Base-by-base conservation (phyloP, 129 eudicot species). In the Artemisia annua region DNA sequence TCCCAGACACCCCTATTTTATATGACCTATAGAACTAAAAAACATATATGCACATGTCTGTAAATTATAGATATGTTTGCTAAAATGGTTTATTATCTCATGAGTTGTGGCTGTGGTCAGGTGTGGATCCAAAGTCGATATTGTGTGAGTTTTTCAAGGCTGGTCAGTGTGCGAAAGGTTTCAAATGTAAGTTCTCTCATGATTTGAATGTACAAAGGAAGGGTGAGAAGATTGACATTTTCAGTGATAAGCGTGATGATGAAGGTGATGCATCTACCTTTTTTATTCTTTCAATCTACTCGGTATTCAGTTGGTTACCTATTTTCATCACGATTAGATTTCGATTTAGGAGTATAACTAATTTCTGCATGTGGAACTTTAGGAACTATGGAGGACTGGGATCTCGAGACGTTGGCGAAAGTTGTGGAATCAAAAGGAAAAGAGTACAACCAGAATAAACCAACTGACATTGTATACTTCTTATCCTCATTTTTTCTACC, bases 131-230 rank as follows among this genome's bases (percentile, higher is more conserved):
- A 46, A 91, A 88, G 81, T 91, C 97, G 4, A 85, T 88, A 67
- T 63, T 91, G 43, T 88, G 97, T 1, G 97, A 91, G 87, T 87
- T 84, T 67, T 91, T 78, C 70, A 91, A 91, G 75, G 93, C 74
- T 48, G 97, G 97, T 69, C 97, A 91, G 67, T 91, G 96, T 85
- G 88, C 96, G 17, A 91, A 91, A 80, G 96, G 97, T 66, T 91
- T 91, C 76, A 91, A 91, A 68, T 91, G 97, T 84, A 91, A 88
- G 81, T 91, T 86, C 63, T 91, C 97, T 28, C 97, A 88, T 66
- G 97, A 91, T 76, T 72, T 91, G 78, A 91, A 87, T 77, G 83
- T 91, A 53, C 91, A 88, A 74, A 85, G 97, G 78, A 91, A 91
- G 78, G 97, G 97, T 70, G 97, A 86, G 77, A 91, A 91, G 96